Percentiles rank a stretch among this genome's conserved stretches.
phyloP scores from a whole-genome alignment of 345 rosid genomes.

The Eutrema japonicum region DNA sequence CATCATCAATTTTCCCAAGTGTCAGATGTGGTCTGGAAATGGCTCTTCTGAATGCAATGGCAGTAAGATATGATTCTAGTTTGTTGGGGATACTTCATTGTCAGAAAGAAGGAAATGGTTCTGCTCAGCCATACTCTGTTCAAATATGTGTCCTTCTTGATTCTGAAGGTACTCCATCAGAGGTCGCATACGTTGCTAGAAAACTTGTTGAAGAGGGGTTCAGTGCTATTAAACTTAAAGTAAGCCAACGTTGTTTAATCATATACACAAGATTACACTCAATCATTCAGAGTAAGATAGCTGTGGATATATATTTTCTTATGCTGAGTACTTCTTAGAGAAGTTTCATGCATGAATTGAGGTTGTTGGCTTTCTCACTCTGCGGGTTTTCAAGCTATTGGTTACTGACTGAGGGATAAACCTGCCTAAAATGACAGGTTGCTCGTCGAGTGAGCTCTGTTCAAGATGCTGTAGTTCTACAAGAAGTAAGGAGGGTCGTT shows the following conservation, averaged over 20 bases:
- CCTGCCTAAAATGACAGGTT: slow-evolving; percentile 60
- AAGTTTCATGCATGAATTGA: slow-evolving; percentile 16
- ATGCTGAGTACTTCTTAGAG: slow-evolving; percentile 17
- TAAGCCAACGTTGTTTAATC: slow-evolving; percentile 42
- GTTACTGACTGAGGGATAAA: slow-evolving; percentile 30
- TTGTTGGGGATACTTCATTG: slow-evolving; percentile 57
- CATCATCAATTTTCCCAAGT: slow-evolving; percentile 77
- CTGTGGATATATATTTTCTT: background rate
- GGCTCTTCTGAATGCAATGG: slow-evolving; percentile 82
- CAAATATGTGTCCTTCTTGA: slow-evolving; percentile 85
- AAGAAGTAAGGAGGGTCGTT: slow-evolving; percentile 75
- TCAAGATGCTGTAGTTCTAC: slow-evolving; percentile 77
- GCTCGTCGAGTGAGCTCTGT: slow-evolving; percentile 73
- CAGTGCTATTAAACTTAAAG: slow-evolving; percentile 86
- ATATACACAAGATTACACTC: slow-evolving; percentile 23
- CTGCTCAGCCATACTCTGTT: slow-evolving; percentile 52
- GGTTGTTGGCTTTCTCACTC: slow-evolving; percentile 22
- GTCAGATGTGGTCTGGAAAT: slow-evolving; percentile 95
- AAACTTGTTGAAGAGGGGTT: slow-evolving; percentile 81
- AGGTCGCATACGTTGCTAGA: slow-evolving; percentile 68
- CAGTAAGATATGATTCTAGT: slow-evolving; percentile 60
- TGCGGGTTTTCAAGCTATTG: slow-evolving; percentile 22
- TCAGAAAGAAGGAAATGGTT: slow-evolving; percentile 46
- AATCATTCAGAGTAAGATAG: slow-evolving; percentile 27
- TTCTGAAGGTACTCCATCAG: slow-evolving; percentile 71